Evolutionary conservation across 208 protist genomes (phyloP).

Genomic region (Blechomonas ayalai): DNA sequence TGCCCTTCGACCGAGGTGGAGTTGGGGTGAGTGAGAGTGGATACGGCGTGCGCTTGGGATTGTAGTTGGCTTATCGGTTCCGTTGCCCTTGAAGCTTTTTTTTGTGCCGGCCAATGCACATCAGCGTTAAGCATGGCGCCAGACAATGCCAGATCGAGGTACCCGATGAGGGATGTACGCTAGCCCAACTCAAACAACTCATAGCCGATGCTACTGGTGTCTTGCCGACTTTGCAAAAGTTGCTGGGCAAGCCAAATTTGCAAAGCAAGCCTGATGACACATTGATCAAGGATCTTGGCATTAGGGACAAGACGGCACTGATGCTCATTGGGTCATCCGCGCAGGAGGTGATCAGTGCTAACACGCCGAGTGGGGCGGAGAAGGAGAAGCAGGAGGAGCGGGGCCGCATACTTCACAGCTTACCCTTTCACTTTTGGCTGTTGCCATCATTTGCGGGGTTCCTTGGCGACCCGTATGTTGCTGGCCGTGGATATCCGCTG

Average conservation of each 20-base stretch:
- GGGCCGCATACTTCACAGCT: slow-evolving; percentile 14
- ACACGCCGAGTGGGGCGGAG: slow-evolving; percentile 13
- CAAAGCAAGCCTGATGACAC: slow-evolving; percentile 30
- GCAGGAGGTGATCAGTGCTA: slow-evolving; percentile 27
- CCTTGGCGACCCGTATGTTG: slow-evolving; percentile 60
- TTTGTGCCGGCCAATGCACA: slow-evolving; percentile 13
- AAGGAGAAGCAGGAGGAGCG: slow-evolving; percentile 26
- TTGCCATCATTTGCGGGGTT: slow-evolving; percentile 39
- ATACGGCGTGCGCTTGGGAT: too few relatives aligned
- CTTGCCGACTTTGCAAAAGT: slow-evolving; percentile 33
- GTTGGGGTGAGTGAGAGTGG: too few relatives aligned
- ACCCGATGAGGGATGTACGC: slow-evolving; percentile 20
- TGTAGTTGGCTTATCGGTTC: neutral
- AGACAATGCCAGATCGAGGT: slow-evolving; percentile 32
- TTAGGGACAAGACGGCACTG: slow-evolving; percentile 36
- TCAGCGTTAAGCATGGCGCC: slow-evolving; percentile 45
- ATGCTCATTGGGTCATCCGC: slow-evolving; percentile 54
- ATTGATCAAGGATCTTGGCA: slow-evolving; percentile 14
- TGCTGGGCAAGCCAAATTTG: slow-evolving; percentile 44
- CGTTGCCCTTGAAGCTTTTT: neutral
- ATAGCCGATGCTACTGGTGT: slow-evolving; percentile 32
- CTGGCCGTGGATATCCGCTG: slow-evolving; percentile 26
- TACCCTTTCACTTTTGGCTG: slow-evolving; percentile 43
- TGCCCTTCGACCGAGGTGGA: too few relatives aligned
- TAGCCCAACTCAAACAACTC: slow-evolving; percentile 24